phyloP scores from a whole-genome alignment of 352 stramenopile genomes.

The Pythium biforme region DNA sequence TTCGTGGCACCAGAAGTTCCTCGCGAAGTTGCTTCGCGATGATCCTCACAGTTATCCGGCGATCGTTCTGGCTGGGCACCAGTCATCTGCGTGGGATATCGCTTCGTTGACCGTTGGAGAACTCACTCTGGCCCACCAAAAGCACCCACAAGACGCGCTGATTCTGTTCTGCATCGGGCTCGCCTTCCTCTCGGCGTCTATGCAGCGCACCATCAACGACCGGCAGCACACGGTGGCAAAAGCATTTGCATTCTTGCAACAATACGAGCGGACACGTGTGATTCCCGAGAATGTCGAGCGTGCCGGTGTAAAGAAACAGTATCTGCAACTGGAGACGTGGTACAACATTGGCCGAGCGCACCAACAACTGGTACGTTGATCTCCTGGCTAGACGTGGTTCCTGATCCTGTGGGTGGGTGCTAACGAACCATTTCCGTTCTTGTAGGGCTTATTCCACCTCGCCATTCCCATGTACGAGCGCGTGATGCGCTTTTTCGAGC shows the following conservation, averaged over 20 bases:
- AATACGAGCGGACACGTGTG: conserved; percentile 70
- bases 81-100: conserved; percentile 84
- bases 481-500: conserved; percentile 77
- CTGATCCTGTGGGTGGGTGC: not conserved
- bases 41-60: conserved; percentile 76
- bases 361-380: conserved; percentile 73
- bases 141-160: conserved; percentile 69
- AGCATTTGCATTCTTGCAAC: conserved; percentile 82
- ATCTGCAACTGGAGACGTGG: conserved; percentile 74
- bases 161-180: conserved; percentile 85
- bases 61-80: conserved; percentile 78
- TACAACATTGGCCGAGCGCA: conserved; percentile 87
- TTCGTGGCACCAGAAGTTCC: conserved; percentile 87
- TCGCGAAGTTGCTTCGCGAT: conserved; percentile 77
- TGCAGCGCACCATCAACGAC: conserved; percentile 87
- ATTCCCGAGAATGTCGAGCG: conserved; percentile 29
- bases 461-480: conserved; percentile 88
- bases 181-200: conserved; percentile 79
- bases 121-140: conserved; percentile 78
- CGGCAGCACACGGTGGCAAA: conserved; percentile 83
- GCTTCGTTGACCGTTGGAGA: conserved; percentile 84
- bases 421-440: not conserved
- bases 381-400: not conserved
- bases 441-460: conserved; percentile 79
- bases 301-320: conserved; percentile 58